phyloP scores from a whole-genome alignment of 2,329 filamentous ascomycete species.

The Paraphoma chrysanthemicola region DNA sequence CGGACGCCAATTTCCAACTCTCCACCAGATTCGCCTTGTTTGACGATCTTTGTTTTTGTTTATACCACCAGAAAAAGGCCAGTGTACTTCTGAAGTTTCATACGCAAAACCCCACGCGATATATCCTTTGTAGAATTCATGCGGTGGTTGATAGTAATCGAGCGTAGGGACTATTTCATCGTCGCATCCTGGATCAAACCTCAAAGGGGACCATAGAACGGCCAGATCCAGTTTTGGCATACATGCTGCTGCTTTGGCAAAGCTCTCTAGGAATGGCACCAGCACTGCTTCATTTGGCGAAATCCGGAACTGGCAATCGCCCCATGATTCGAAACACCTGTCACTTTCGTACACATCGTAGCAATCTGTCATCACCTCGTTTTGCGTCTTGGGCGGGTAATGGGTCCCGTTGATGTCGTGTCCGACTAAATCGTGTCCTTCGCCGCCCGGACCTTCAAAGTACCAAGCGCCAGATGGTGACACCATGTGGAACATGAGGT shows the following conservation, averaged over 20 bases:
- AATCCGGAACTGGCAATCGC: conserved; percentile 2
- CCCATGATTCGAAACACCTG: neutral
- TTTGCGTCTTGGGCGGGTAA: neutral
- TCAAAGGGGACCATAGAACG: conserved; percentile 7
- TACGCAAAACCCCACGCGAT: neutral
- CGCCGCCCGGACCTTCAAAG: conserved; percentile 14
- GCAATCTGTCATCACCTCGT: neutral
- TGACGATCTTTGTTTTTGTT: no score
- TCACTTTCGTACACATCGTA: no score
- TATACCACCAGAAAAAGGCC: neutral
- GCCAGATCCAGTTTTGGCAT: conserved; percentile 12
- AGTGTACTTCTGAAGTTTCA: neutral
- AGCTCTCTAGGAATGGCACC: conserved; percentile 8
- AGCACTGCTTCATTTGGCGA: conserved; percentile 7
- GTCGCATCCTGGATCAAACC: neutral
- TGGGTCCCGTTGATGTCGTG: neutral
- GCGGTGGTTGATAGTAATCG: neutral
- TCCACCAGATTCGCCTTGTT: conserved; percentile 9
- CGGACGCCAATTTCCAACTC: conserved; percentile 9
- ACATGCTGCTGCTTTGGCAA: conserved; percentile 15
- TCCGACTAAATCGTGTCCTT: neutral
- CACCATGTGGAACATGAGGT: conserved; percentile 9
- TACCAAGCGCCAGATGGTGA: conserved; percentile 17
- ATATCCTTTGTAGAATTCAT: neutral
- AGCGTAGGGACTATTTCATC: neutral